These are phyloP conservation scores for Cryphonectria nitschkei DNA, from an alignment of 2,329 filamentous ascomycete genomes.

Conservation along the genomic window DNA sequence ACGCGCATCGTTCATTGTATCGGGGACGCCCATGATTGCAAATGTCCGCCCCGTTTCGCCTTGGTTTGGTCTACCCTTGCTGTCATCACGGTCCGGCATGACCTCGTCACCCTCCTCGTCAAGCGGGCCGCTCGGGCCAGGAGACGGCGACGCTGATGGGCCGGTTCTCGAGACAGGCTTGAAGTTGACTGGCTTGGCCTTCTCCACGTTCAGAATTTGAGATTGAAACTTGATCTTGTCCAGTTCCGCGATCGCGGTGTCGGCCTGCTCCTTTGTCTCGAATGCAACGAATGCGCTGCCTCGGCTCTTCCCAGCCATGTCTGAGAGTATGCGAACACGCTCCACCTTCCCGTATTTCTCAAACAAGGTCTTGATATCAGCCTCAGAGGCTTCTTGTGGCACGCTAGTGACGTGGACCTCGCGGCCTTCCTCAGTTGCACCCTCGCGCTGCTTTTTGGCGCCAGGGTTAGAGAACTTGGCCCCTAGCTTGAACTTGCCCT, in stretches of 20 bases:
- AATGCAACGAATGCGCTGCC: constrained; percentile 85
- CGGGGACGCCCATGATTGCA: constrained; percentile 82
- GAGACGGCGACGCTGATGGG: constrained; percentile 42
- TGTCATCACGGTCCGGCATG: constrained; percentile 39
- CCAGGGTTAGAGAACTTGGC: constrained; percentile 85
- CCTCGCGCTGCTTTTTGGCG: constrained; percentile 76
- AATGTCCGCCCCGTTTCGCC: constrained; percentile 56
- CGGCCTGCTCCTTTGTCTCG: constrained; percentile 69
- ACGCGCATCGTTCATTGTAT: constrained; percentile 88
- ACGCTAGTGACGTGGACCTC: constrained; percentile 81
- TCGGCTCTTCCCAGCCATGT: constrained; percentile 68
- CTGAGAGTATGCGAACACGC: constrained; percentile 71
- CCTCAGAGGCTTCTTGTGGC: constrained; percentile 63
- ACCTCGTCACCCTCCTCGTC: constrained; percentile 44
- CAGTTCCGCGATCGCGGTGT: constrained; percentile 67
- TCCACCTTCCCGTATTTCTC: constrained; percentile 76
- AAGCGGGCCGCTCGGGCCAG: constrained; percentile 35
- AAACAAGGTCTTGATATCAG: constrained; percentile 73
- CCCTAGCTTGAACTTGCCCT: constrained; percentile 68
- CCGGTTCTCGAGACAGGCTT: constrained; percentile 55
- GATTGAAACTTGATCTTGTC: constrained; percentile 72
- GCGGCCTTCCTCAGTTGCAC: constrained; percentile 82
- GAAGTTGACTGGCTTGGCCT: constrained; percentile 59
- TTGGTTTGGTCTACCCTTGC: constrained; percentile 22
- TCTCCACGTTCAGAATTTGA: constrained; percentile 68